A percentile compares a stretch with the other conserved stretches of the same genome.
Evolutionary conservation across 768 basidiomycete genomes (phyloP).

Genomic region (Mycena galopus): DNA sequence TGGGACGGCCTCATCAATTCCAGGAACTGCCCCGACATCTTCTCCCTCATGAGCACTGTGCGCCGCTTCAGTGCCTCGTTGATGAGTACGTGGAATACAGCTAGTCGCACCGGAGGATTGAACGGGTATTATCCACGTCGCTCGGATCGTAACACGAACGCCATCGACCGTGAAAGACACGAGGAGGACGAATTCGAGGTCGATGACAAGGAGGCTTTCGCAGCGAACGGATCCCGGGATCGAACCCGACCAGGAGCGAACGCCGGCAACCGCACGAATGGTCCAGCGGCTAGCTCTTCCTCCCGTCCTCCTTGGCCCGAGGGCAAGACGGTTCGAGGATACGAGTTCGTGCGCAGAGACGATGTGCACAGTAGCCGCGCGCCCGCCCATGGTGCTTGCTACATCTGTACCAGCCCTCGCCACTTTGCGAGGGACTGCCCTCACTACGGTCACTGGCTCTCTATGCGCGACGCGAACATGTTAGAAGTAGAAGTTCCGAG

Average conservation of each 20-base stretch:
- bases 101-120: not conserved
- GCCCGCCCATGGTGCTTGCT: conserved; percentile 26
- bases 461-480: conserved; percentile 18
- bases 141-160: not conserved
- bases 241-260: no score
- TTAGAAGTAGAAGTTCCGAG: not conserved
- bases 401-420: conserved; percentile 39
- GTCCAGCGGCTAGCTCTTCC: no score
- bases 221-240: no score
- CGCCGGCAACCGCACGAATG: no score
- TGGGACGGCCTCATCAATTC: conserved; percentile 16
- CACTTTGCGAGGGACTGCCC: conserved; percentile 40
- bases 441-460: conserved; percentile 34
- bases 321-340: conserved; percentile 20
- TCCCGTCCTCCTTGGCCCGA: conserved; percentile 1
- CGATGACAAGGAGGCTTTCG: no score
- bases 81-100: conserved; percentile 18
- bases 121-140: conserved; percentile 3
- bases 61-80: not conserved
- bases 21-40: not conserved
- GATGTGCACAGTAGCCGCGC: not conserved
- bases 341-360: conserved; percentile 4
- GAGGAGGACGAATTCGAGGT: no score
- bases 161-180: no score
- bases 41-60: conserved; percentile 1